Evolutionary conservation across 225 moss, liverwort and hornwort genomes (phyloP).

Genomic region (Physcomitrellopsis africana): DNA sequence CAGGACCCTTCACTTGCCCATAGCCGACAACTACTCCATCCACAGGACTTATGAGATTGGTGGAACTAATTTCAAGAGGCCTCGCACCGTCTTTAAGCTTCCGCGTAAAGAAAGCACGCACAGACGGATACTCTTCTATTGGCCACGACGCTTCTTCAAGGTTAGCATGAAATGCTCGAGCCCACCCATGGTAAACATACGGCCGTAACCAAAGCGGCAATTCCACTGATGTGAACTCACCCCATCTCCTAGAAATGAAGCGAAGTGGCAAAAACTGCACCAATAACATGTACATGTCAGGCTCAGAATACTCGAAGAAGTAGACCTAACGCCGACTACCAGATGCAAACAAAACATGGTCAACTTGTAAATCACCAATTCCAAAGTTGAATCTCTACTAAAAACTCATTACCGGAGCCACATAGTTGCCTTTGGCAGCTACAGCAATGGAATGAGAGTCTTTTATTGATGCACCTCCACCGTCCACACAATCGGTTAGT

Average conservation of each 20-base stretch:
- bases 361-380: not conserved
- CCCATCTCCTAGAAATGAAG: slow-evolving; percentile 88
- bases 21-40: slow-evolving; percentile 79
- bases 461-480: too few species aligned
- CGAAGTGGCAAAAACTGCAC: slow-evolving; percentile 81
- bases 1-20: slow-evolving; percentile 72
- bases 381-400: too few species aligned
- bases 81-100: slow-evolving; percentile 80
- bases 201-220: slow-evolving; percentile 87
- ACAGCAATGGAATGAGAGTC: too few species aligned
- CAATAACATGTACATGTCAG: not conserved
- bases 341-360: not conserved
- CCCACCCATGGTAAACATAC: slow-evolving; percentile 81
- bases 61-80: slow-evolving; percentile 74
- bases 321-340: not conserved
- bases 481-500: too few species aligned
- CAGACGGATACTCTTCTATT: slow-evolving; percentile 73
- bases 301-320: not conserved
- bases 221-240: slow-evolving; percentile 77
- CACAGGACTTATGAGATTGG: slow-evolving; percentile 88
- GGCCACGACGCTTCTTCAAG: slow-evolving; percentile 80
- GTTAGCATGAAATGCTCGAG: slow-evolving; percentile 83
- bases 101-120: slow-evolving; percentile 87
- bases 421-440: not conserved
- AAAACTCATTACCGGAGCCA: not conserved